Percentiles rank a stretch among this genome's conserved stretches.
These are phyloP conservation scores for Auricularia cornea DNA, from an alignment of 768 basidiomycete species.

Conservation along the genomic window DNA sequence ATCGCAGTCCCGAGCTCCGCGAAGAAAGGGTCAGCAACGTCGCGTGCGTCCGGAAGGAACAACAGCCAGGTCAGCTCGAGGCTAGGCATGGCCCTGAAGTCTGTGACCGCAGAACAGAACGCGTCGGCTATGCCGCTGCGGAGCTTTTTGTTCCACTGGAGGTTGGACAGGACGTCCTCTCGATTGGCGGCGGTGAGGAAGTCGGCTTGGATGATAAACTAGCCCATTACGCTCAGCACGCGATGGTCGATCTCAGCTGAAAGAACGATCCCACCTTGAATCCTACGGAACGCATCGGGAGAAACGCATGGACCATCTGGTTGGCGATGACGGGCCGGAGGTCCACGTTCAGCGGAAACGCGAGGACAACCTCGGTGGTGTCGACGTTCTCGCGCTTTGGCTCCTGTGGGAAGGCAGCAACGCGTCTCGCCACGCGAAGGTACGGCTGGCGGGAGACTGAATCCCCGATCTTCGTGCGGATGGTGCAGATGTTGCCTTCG, in stretches of 20 bases:
- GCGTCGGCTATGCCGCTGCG: constrained; percentile 13
- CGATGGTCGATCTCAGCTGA: neutral
- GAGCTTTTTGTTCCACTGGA: constrained; percentile 16
- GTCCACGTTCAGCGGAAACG: constrained; percentile 15
- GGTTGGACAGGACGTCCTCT: constrained; percentile 18
- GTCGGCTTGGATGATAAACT: constrained; percentile 25
- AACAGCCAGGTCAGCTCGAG: constrained; percentile 17
- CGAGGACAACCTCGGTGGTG: constrained; percentile 15
- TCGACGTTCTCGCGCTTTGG: constrained; percentile 9
- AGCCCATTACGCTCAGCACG: neutral
- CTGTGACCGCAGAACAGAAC: constrained; percentile 15
- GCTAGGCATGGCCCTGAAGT: constrained; percentile 10
- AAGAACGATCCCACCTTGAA: constrained; percentile 13
- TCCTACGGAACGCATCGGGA: constrained; percentile 16
- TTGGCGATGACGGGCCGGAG: constrained; percentile 7
- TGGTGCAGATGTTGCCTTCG: neutral
- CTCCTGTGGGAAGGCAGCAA: constrained; percentile 8
- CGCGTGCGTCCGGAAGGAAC: constrained; percentile 14
- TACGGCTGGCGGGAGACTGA: neutral
- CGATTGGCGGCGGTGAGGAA: constrained; percentile 21
- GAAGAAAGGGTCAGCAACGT: constrained; percentile 13
- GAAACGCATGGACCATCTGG: constrained; percentile 19
- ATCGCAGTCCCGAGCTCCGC: constrained; percentile 3
- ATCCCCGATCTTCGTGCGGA: neutral
- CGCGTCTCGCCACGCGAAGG: neutral